phyloP scores from a whole-genome alignment of 2,329 filamentous ascomycete genomes.

The Ceratocystis huliohia region DNA sequence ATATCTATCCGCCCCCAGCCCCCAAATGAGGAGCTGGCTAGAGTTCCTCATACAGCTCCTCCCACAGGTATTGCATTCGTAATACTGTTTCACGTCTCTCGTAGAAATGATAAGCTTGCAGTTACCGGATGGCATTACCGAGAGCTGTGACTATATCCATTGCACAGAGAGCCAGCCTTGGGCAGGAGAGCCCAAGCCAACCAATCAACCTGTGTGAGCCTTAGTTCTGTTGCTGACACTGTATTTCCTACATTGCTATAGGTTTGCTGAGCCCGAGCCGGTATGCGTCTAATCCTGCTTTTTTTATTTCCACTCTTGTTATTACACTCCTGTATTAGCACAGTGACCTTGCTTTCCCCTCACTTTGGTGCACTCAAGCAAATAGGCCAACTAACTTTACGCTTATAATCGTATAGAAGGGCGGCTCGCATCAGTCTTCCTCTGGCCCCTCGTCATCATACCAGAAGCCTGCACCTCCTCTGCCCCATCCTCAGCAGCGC shows the following conservation, averaged over 20 bases:
- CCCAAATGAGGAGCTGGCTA: not conserved
- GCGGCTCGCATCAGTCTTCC: slow-evolving; percentile 21
- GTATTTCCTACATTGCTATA: slow-evolving; percentile 26
- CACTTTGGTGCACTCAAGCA: not conserved
- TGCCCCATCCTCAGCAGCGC: slow-evolving; percentile 28
- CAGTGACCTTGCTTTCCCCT: not conserved
- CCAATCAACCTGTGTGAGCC: not conserved
- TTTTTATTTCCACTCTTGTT: not conserved
- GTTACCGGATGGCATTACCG: not conserved
- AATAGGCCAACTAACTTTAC: slow-evolving; percentile 11
- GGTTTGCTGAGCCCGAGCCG: slow-evolving; percentile 64
- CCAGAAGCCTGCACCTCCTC: slow-evolving; percentile 28
- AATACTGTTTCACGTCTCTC: slow-evolving; percentile 6
- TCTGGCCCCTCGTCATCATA: slow-evolving; percentile 16
- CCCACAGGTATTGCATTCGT: not conserved
- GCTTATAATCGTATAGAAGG: slow-evolving; percentile 21
- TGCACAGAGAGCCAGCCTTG: not conserved
- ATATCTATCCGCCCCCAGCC: not conserved
- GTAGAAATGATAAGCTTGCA: not conserved
- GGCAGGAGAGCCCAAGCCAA: not conserved
- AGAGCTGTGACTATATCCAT: not conserved
- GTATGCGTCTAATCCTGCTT: slow-evolving; percentile 31
- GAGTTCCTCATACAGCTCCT: not conserved
- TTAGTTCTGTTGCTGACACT: slow-evolving; percentile 17
- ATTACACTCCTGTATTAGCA: not conserved